These are phyloP conservation scores for Aspergillus tamarii DNA, from an alignment of 2,329 filamentous ascomycete species.

Conservation along the genomic window DNA sequence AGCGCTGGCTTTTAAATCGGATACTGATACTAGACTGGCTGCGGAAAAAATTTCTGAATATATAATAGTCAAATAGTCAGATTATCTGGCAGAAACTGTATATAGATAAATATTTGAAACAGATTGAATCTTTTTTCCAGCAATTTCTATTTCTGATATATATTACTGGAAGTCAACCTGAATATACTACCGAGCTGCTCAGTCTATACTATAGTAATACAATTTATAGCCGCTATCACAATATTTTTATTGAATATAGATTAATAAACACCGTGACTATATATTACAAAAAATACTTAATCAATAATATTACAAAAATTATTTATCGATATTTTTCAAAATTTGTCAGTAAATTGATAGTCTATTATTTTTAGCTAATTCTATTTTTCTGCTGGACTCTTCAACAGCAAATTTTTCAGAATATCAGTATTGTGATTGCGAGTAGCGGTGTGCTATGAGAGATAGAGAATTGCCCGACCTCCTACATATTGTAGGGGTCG, in stretches of 20 bases:
- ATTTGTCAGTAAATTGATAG: constrained; percentile 13
- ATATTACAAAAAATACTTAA: constrained; percentile 18
- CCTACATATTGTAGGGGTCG: too few relatives aligned
- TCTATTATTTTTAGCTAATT: constrained; percentile 18
- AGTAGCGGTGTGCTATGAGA: too few relatives aligned
- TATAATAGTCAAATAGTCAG: not conserved
- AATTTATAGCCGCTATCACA: not conserved
- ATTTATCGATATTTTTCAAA: constrained; percentile 14
- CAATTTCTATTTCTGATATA: not conserved
- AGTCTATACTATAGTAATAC: constrained; percentile 11
- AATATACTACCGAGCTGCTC: constrained; percentile 9
- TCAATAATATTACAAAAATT: constrained; percentile 11
- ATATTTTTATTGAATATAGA: constrained; percentile 17
- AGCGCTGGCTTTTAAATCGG: not conserved
- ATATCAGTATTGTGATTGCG: too few relatives aligned
- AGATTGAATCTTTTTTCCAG: not conserved
- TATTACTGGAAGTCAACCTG: constrained; percentile 7
- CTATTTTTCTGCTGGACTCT: not conserved
- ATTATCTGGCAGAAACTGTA: not conserved
- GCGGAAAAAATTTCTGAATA: not conserved
- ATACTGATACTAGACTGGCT: not conserved
- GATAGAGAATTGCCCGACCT: too few relatives aligned
- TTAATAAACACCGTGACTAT: constrained; percentile 9
- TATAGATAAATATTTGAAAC: constrained; percentile 7
- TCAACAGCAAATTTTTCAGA: not conserved